phyloP scores from a whole-genome alignment of 495 filamentous ascomycete species.

The Aspergillus indologenus region DNA sequence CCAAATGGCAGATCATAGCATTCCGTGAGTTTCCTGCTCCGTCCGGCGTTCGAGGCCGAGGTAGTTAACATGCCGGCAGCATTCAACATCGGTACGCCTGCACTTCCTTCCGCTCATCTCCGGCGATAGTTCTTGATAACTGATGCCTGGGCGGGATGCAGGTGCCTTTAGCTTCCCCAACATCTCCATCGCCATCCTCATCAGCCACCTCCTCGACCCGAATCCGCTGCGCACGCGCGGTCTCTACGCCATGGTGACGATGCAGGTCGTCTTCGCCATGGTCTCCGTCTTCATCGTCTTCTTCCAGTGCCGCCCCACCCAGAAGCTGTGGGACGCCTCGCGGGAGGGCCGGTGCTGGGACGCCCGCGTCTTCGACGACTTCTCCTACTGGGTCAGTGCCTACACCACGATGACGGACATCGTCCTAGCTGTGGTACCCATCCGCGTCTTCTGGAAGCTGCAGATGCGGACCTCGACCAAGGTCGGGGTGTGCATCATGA shows the following conservation, averaged over 20 bases:
- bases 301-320: constrained; percentile 23
- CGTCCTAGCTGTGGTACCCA: constrained; percentile 27
- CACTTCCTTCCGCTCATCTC: not conserved
- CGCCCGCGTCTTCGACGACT: constrained; percentile 18
- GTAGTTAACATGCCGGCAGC: not conserved
- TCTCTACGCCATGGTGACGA: constrained; percentile 19
- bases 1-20: constrained; percentile 22
- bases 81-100: constrained; percentile 13
- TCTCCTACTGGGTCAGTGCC: constrained; percentile 24
- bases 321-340: constrained; percentile 18
- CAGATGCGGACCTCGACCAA: constrained; percentile 24
- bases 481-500: constrained; percentile 24
- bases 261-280: constrained; percentile 24
- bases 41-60: too few species aligned
- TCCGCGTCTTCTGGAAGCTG: constrained; percentile 25
- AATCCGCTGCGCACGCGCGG: constrained; percentile 18
- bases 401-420: constrained; percentile 28
- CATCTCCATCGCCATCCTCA: constrained; percentile 25
- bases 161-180: constrained; percentile 27
- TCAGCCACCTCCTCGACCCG: constrained; percentile 24
- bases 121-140: too few species aligned
- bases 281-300: constrained; percentile 25
- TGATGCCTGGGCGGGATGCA: not conserved
- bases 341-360: constrained; percentile 20
- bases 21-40: constrained; percentile 22